Evolutionary conservation across 495 filamentous ascomycete species (phyloP), one percentile per base, ranked within the genome.

Genomic region (Bathelium albidoporum): DNA sequence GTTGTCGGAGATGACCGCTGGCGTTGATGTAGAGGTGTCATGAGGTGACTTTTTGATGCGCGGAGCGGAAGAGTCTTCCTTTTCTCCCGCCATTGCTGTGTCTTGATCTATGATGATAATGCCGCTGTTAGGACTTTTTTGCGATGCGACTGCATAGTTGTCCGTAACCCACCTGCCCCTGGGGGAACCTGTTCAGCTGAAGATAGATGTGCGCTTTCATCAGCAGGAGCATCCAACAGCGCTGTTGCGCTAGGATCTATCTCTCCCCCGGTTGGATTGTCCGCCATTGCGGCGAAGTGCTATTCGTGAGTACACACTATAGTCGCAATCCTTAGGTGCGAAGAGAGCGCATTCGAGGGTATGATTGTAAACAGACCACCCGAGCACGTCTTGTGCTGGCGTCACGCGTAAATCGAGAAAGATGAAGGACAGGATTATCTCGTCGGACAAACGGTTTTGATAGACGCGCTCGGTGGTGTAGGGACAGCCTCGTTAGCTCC

Each of bases 1-100:
- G 73, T 93, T 91, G 74, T 95, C 89, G 49, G 88, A 90, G 61
- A 81, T 55, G 0, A 55, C 24, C 11, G 49, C 70, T 63, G 76
- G 77, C 62, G 78, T 77, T 44, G 83, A 80, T 36, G 83, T 79
- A 53, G 79, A 74, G 28, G 77, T 66, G 24, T 86, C 81, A 66
- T 81, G 81, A 53, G 82, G 79, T 32, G 79, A 73, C 12, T 65
- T 31, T 45, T 68, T 65, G 16, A 63, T 32, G 4, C 0, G 39
- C 20, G 59, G 49, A 55, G 49, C 49, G 79, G 83, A 82, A 31
- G 83, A 74, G 61, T 83, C 76, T 71, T 85, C 83, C 77, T 63
- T n/a, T 32, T 45, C 63, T 44, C 66, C 67, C 22, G 39, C 59
- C 67, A 69, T 71, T 3, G 67, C 22, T 2, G 65, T 63, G 61